Evolutionary conservation across 805 yeast genomes (phyloP), one percentile per base, ranked within the genome.

Genomic region (Sugiyamaella lignohabitans): DNA sequence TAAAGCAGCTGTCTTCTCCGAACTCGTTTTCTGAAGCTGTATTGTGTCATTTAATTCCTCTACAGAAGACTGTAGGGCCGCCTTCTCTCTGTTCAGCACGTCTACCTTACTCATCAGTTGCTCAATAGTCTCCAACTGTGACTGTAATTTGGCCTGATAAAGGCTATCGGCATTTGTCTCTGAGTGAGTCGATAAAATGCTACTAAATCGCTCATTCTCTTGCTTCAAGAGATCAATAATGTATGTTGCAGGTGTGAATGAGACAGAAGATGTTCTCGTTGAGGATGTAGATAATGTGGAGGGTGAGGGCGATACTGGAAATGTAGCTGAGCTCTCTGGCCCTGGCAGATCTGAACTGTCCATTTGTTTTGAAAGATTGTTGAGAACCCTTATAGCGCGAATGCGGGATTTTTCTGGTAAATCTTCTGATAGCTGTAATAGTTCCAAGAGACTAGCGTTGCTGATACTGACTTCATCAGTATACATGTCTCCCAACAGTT

Each of bases 101-200:
- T 49, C 47, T 2, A 51, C 34, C 29, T 51, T 50, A 29, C 24
- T 40, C 42, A 46, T 43, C 16, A 46, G 32, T 30, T 42, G 29
- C 5, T 40, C 39, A 32, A 49, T 49, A 14, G 53, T 50, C 18
- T 46, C 50, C 17, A 47, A 45, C 16, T 47, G 44, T 5, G 39
- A 38, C 22, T 47, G 42, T 5, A 42, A 18, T 17, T 38, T 27
- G n/a, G 50, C 49, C 16, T 19, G 49, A 38, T 37, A 48, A 4
- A 39, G 18, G 11, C 21, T 38, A 11, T 40, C 48, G 32, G 10
- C 17, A 14, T n/a, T 17, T 6, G 30, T 27, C 6, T 27, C 30
- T 16, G 17, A 10, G 11, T 35, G 5, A 35, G 18, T 14, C 21
- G 20, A 10, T 14, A 35, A 5, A 8, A n/a, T n/a, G 5, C 6